A percentile compares a stretch with the other conserved stretches of the same genome.
Evolutionary conservation across 2,329 filamentous ascomycete genomes (phyloP).

Genomic region (Curvularia spicifera): DNA sequence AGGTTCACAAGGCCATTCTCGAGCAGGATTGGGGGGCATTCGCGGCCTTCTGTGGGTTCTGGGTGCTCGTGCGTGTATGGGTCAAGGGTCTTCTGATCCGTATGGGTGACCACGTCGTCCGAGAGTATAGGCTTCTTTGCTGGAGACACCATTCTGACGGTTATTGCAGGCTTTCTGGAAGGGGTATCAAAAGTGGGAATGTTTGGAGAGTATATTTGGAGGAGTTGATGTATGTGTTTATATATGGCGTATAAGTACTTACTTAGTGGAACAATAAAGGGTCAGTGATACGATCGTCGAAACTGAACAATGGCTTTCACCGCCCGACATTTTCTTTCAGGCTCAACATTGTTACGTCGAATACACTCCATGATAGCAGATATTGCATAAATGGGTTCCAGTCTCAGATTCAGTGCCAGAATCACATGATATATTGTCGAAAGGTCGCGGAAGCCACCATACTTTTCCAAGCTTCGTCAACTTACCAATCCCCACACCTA

Average conservation of each 20-base stretch:
- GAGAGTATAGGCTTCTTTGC: neutral
- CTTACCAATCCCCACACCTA: constrained; percentile 18
- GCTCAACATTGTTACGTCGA: neutral
- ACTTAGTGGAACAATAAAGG: neutral
- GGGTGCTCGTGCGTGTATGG: neutral
- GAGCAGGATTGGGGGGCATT: neutral
- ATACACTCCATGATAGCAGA: neutral
- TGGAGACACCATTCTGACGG: neutral
- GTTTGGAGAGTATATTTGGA: neutral
- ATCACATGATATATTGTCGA: neutral
- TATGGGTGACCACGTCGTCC: neutral
- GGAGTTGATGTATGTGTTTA: neutral
- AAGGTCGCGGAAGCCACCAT: neutral
- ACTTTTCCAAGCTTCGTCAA: neutral
- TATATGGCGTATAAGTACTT: neutral
- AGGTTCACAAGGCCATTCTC: constrained; percentile 6
- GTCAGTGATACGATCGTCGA: neutral
- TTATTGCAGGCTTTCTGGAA: neutral
- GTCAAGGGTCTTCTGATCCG: neutral
- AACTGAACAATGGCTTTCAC: neutral
- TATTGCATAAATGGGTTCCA: neutral
- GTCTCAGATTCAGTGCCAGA: neutral
- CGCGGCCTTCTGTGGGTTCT: neutral
- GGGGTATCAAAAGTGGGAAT: neutral
- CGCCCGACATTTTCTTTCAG: neutral